Conservation (phyloP, 2,329 filamentous ascomycete genomes). For the Allantophomopsis cytisporea region DNA sequence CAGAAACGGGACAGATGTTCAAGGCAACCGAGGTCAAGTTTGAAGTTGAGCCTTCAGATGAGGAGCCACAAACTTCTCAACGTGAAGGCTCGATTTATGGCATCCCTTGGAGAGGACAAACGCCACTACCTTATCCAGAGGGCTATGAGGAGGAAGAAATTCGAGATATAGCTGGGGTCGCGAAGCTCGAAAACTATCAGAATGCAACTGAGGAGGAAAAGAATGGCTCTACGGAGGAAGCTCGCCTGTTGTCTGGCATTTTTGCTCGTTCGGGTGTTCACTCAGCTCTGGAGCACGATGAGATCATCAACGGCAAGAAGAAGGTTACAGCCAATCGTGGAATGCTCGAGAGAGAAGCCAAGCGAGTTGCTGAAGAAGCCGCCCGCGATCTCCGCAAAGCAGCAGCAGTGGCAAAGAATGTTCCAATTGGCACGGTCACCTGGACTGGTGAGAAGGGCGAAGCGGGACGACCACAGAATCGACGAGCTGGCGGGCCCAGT, state of each 20-base stretch:
- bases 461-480: conserved; percentile 51
- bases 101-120: not conserved
- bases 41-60: conserved; percentile 16
- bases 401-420: conserved; percentile 53
- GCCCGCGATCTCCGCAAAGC: conserved; percentile 63
- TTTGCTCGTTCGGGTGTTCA: conserved; percentile 79
- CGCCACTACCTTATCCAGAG: not conserved
- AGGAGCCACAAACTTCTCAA: not conserved
- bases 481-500: conserved; percentile 32
- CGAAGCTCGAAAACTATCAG: conserved; percentile 50
- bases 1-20: conserved; percentile 79
- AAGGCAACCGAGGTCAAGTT: conserved; percentile 71
- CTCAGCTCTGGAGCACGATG: conserved; percentile 85
- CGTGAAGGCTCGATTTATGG: conserved; percentile 2
- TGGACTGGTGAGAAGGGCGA: conserved; percentile 84
- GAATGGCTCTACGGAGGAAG: conserved; percentile 39
- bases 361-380: conserved; percentile 63
- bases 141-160: conserved; percentile 23
- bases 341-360: conserved; percentile 72
- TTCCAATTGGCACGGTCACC: conserved; percentile 76
- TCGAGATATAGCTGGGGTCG: conserved; percentile 42
- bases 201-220: conserved; percentile 29
- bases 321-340: conserved; percentile 60
- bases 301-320: conserved; percentile 69
- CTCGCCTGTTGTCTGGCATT: conserved; percentile 75